phyloP scores from a whole-genome alignment of 148 eudicot species.

The Fallopia convolvulus region DNA sequence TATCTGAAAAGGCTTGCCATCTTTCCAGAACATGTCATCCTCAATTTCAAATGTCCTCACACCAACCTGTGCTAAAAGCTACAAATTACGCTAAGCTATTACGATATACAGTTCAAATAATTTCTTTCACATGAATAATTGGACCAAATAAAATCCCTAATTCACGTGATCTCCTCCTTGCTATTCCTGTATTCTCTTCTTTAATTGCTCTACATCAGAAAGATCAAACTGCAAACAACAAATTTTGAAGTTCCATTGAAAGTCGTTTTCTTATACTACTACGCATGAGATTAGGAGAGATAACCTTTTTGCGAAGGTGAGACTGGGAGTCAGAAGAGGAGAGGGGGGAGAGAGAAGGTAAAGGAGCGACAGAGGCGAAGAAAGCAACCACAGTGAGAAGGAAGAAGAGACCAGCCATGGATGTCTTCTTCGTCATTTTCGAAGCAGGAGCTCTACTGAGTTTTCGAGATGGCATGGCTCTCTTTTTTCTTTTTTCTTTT shows the following conservation, averaged over 20 bases:
- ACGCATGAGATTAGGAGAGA: neutral
- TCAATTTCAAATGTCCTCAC: slow-evolving; percentile 61
- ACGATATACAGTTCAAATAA: neutral
- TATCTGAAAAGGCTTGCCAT: slow-evolving; percentile 71
- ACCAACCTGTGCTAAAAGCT: slow-evolving; percentile 27
- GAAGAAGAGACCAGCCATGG: slow-evolving; percentile 23
- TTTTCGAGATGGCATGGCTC: neutral
- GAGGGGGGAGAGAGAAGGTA: slow-evolving; percentile 29
- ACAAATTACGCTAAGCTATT: neutral
- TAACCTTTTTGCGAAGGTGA: slow-evolving; percentile 26
- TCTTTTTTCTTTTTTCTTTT: too few species aligned
- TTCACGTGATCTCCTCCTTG: neutral
- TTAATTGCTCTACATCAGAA: neutral
- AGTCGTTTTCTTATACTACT: neutral
- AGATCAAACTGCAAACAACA: neutral
- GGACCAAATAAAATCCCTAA: neutral
- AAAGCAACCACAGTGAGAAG: slow-evolving; percentile 33
- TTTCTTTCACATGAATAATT: neutral
- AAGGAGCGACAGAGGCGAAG: slow-evolving; percentile 37
- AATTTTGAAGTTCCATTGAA: neutral
- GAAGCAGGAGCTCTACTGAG: neutral
- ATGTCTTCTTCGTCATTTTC: slow-evolving; percentile 6
- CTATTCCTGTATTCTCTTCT: neutral
- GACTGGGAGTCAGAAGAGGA: slow-evolving; percentile 9
- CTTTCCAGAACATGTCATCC: slow-evolving; percentile 88